Percentiles rank a stretch among this genome's conserved stretches.
Evolutionary conservation across 345 rosid genomes (phyloP).

Genomic region (Eucalyptus tenuipes): DNA sequence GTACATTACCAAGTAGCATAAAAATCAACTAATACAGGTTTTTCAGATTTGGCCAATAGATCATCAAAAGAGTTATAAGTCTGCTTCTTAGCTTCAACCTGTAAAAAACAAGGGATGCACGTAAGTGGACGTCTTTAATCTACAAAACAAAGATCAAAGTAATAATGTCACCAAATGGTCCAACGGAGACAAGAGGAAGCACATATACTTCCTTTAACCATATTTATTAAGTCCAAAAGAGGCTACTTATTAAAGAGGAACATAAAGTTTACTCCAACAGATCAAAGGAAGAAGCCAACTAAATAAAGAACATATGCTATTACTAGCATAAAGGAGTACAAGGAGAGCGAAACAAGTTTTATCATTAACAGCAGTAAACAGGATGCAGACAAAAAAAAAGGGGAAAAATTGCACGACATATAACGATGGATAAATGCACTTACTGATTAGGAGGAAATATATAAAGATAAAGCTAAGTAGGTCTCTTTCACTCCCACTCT

Average conservation of each 20-base stretch:
- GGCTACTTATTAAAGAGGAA: background rate
- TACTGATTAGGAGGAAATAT: background rate
- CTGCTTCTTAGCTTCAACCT: constrained; percentile 60
- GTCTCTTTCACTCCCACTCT: background rate
- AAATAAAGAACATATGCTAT: background rate
- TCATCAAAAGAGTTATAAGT: constrained; percentile 65
- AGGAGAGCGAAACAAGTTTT: background rate
- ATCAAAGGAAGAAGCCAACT: background rate
- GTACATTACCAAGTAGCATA: constrained; percentile 70
- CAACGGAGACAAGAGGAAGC: background rate
- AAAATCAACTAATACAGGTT: constrained; percentile 78
- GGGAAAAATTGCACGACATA: background rate
- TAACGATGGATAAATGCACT: background rate
- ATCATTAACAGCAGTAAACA: background rate
- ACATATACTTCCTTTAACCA: background rate
- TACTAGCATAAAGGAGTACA: background rate
- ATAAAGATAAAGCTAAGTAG: background rate
- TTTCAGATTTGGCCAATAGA: constrained; percentile 51
- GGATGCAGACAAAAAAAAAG: background rate
- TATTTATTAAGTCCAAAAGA: background rate
- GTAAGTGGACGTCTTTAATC: background rate
- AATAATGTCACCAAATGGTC: background rate
- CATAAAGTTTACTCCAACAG: background rate
- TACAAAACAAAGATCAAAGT: background rate
- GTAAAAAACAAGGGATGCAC: background rate